Percentiles rank a stretch among this genome's conserved stretches.
These are phyloP conservation scores for Populus ilicifolia DNA, from an alignment of 345 rosid genomes.

Conservation along the genomic window DNA sequence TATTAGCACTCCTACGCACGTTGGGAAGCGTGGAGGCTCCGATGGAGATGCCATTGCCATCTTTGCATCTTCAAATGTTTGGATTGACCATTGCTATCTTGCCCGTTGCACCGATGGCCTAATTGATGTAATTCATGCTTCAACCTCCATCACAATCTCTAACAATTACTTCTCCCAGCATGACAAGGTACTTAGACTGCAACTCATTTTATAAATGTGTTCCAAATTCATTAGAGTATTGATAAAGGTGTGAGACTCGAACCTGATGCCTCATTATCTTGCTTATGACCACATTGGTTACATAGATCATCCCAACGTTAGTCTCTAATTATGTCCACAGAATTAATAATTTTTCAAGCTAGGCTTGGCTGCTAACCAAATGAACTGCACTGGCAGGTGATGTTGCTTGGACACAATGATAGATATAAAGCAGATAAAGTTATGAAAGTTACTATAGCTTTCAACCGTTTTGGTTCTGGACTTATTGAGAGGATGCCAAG, in stretches of 20 bases:
- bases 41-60: constrained; percentile 24
- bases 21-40: constrained; percentile 15
- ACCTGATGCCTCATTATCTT: too few relatives aligned
- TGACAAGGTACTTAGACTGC: not conserved
- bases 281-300: too few relatives aligned
- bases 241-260: too few relatives aligned
- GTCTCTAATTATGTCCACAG: too few relatives aligned
- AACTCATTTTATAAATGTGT: too few relatives aligned
- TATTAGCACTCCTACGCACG: constrained; percentile 15
- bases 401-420: constrained; percentile 28
- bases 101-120: constrained; percentile 24
- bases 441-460: constrained; percentile 21
- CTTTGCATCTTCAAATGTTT: constrained; percentile 23
- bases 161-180: constrained; percentile 27
- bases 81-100: constrained; percentile 31
- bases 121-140: constrained; percentile 26
- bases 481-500: constrained; percentile 30
- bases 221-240: too few relatives aligned
- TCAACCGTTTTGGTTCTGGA: constrained; percentile 27
- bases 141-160: constrained; percentile 22
- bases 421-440: constrained; percentile 12
- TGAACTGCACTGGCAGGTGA: constrained; percentile 5
- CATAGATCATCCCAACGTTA: too few relatives aligned
- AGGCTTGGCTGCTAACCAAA: not conserved
- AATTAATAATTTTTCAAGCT: not conserved